These are phyloP conservation scores for Aspergillus clavatus DNA, from an alignment of 2,329 filamentous ascomycete species.

Conservation along the genomic window DNA sequence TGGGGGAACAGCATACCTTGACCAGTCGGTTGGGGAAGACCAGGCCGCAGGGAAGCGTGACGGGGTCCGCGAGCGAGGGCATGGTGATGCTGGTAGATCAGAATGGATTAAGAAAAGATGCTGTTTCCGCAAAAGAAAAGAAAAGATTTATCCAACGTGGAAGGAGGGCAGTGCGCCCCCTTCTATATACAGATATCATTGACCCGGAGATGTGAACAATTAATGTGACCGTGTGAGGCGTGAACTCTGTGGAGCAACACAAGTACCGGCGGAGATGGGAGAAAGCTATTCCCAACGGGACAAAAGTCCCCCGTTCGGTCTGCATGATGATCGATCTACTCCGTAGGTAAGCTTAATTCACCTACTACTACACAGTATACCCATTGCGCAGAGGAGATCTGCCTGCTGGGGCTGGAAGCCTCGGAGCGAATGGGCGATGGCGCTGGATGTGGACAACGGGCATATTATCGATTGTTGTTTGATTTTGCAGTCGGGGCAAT, in stretches of 20 bases:
- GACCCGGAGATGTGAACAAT: too few relatives aligned
- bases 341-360: too few relatives aligned
- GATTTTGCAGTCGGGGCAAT: not conserved
- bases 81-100: conserved; percentile 8
- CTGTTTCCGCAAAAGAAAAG: not conserved
- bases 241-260: not conserved
- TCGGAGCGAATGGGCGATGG: too few relatives aligned
- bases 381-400: too few relatives aligned
- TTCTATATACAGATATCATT: too few relatives aligned
- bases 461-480: not conserved
- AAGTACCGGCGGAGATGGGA: not conserved
- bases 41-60: conserved; percentile 53
- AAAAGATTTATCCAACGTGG: too few relatives aligned
- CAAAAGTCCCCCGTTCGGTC: too few relatives aligned
- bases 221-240: too few relatives aligned
- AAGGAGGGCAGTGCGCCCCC: too few relatives aligned
- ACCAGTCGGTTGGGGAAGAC: conserved; percentile 52
- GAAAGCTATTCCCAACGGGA: not conserved
- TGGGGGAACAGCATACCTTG: conserved; percentile 28
- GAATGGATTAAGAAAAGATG: conserved; percentile 2
- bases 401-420: too few relatives aligned
- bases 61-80: conserved; percentile 36
- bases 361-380: too few relatives aligned
- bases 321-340: too few relatives aligned
- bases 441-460: not conserved